Conservation (phyloP, 23 red algal genomes). For the Gracilaria gracilis region DNA sequence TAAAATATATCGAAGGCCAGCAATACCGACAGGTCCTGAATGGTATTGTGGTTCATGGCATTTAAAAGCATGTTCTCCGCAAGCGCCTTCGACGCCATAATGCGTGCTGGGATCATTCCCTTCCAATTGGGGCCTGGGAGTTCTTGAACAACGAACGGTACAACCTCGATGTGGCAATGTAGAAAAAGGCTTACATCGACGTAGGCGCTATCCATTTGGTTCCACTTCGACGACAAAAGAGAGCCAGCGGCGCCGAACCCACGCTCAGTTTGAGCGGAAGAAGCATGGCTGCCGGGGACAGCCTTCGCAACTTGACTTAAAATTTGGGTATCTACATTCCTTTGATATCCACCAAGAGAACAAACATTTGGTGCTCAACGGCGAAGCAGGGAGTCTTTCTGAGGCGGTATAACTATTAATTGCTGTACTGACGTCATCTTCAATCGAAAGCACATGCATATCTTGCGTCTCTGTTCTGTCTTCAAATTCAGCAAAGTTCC, state of each 20-base stretch:
- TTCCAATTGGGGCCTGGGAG: background rate
- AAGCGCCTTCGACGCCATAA: background rate
- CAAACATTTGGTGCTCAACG: background rate
- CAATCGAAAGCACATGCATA: too few relatives aligned
- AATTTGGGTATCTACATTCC: background rate
- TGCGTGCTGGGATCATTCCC: background rate
- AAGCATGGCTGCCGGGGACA: constrained; percentile 2
- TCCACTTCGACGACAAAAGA: background rate
- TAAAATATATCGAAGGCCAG: too few relatives aligned
- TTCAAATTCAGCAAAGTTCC: too few relatives aligned
- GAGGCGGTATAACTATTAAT: too few relatives aligned
- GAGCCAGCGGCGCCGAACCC: constrained; percentile 9
- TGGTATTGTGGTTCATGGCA: background rate
- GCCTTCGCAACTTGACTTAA: background rate
- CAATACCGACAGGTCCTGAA: too few relatives aligned
- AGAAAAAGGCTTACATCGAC: constrained; percentile 17
- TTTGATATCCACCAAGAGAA: constrained; percentile 19
- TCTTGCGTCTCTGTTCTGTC: too few relatives aligned
- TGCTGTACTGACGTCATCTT: too few relatives aligned
- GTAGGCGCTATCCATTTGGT: background rate
- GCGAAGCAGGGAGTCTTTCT: background rate
- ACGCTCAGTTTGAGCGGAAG: constrained; percentile 22
- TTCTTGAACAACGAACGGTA: background rate
- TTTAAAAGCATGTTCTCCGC: background rate
- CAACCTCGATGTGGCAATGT: constrained; percentile 1